A percentile compares a stretch with the other conserved stretches of the same genome.
Evolutionary conservation across 495 filamentous ascomycete genomes (phyloP).

Genomic region (Penicillium flavigenum): DNA sequence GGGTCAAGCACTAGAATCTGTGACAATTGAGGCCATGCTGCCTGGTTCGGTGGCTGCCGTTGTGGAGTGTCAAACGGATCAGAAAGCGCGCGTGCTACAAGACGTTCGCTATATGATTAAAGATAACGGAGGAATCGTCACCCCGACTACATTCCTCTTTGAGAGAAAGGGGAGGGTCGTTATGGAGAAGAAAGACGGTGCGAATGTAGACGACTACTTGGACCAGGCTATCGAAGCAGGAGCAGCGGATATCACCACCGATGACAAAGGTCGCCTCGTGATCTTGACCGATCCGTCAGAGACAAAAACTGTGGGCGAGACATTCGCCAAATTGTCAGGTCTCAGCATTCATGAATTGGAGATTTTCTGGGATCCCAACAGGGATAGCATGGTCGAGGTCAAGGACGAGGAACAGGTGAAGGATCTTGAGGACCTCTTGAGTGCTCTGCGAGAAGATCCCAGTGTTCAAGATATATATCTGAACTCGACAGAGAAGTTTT

Average conservation of each 20-base stretch:
- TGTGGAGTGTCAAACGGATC: slow-evolving; percentile 82
- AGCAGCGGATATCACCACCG: slow-evolving; percentile 73
- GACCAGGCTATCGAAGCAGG: slow-evolving; percentile 85
- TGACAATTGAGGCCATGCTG: slow-evolving; percentile 81
- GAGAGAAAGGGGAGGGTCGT: slow-evolving; percentile 69
- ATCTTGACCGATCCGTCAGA: slow-evolving; percentile 72
- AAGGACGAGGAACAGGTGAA: slow-evolving; percentile 53
- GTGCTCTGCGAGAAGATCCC: slow-evolving; percentile 53
- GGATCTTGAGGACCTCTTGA: slow-evolving; percentile 47
- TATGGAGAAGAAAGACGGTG: slow-evolving; percentile 61
- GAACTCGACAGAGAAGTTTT: slow-evolving; percentile 49
- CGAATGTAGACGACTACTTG: slow-evolving; percentile 70
- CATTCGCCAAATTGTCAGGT: slow-evolving; percentile 54
- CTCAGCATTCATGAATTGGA: slow-evolving; percentile 68
- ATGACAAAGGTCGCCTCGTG: slow-evolving; percentile 66
- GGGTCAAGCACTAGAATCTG: slow-evolving; percentile 68
- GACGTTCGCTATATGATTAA: slow-evolving; percentile 70
- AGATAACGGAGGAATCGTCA: slow-evolving; percentile 61
- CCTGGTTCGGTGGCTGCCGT: slow-evolving; percentile 76
- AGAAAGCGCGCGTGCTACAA: slow-evolving; percentile 66
- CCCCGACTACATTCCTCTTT: slow-evolving; percentile 81
- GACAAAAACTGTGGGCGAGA: slow-evolving; percentile 63
- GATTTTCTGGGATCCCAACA: slow-evolving; percentile 83
- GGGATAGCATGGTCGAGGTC: slow-evolving; percentile 65
- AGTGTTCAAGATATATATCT: slow-evolving; percentile 69